Evolutionary conservation across 2,329 filamentous ascomycete species (phyloP).

Genomic region (Lasiodiplodia citricola): DNA sequence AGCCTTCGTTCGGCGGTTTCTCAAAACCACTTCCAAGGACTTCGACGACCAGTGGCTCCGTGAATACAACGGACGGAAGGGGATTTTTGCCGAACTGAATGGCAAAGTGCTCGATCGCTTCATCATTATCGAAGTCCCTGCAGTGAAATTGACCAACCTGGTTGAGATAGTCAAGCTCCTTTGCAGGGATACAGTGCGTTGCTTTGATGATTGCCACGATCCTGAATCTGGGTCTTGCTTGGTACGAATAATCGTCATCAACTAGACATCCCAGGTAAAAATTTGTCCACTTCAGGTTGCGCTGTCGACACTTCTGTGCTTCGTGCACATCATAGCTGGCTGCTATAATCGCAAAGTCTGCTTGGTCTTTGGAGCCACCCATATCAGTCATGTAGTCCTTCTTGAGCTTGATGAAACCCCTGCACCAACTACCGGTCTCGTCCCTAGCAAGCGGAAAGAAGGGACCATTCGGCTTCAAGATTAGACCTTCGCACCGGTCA

Average conservation of each 20-base stretch:
- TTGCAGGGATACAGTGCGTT: conserved; percentile 52
- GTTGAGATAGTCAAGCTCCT: conserved; percentile 52
- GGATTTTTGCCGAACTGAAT: conserved; percentile 26
- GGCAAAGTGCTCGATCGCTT: conserved; percentile 24
- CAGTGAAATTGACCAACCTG: conserved; percentile 46
- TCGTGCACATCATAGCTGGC: conserved; percentile 71
- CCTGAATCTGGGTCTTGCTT: conserved; percentile 64
- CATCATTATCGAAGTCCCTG: conserved; percentile 35
- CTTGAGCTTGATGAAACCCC: conserved; percentile 78
- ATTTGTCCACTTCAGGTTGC: conserved; percentile 72
- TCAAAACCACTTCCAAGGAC: conserved; percentile 81
- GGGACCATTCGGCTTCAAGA: conserved; percentile 79
- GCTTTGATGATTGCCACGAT: conserved; percentile 64
- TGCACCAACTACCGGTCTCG: conserved; percentile 18
- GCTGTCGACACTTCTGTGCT: conserved; percentile 61
- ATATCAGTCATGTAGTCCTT: conserved; percentile 81
- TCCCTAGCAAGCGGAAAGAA: conserved; percentile 63
- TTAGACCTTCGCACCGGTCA: conserved; percentile 74
- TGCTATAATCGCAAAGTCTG: conserved; percentile 81
- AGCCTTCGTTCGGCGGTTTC: conserved; percentile 69
- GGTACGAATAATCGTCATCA: conserved; percentile 65
- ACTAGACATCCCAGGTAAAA: conserved; percentile 79
- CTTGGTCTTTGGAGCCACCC: conserved; percentile 68
- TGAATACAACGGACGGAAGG: conserved; percentile 63
- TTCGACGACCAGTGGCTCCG: conserved; percentile 76